Percentiles rank a stretch among this genome's conserved stretches.
Evolutionary conservation across 1,284 basidiomycete genomes (phyloP).

Genomic region (Cerioporus squamosus): DNA sequence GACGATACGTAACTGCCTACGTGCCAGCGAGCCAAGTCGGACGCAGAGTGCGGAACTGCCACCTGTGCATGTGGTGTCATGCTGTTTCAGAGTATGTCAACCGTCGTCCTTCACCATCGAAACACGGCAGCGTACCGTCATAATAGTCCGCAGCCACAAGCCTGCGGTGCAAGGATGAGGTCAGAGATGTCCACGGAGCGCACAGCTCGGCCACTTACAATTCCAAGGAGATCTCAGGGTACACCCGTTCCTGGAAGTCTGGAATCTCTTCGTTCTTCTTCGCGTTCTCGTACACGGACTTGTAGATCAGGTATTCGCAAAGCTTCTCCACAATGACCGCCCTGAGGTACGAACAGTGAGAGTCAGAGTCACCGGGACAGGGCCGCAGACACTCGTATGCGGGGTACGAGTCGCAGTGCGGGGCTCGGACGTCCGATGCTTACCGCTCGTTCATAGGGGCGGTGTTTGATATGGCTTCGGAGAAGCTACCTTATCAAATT

Average conservation of each 20-base stretch:
- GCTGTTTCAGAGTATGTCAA: conserved; percentile 1
- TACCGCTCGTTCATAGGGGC: conserved; percentile 54
- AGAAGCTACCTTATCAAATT: conserved; percentile 47
- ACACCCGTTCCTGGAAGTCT: conserved; percentile 78
- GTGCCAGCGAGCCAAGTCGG: too few species aligned
- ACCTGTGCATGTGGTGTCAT: background rate
- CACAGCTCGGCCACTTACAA: conserved; percentile 58
- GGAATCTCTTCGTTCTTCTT: conserved; percentile 71
- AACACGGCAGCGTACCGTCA: conserved; percentile 48
- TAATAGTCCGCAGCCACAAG: conserved; percentile 76
- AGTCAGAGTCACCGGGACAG: conserved; percentile 1
- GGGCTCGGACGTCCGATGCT: conserved; percentile 2
- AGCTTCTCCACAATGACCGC: conserved; percentile 82
- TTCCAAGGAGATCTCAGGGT: conserved; percentile 82
- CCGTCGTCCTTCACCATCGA: too few species aligned
- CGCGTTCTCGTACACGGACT: conserved; percentile 64
- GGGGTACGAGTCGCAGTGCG: background rate
- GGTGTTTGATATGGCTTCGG: conserved; percentile 52
- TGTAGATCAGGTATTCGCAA: conserved; percentile 83
- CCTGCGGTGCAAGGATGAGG: conserved; percentile 39
- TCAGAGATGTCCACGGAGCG: background rate
- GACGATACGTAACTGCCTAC: too few species aligned
- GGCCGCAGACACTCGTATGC: background rate
- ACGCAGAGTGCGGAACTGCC: too few species aligned
- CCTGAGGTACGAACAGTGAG: conserved; percentile 39